Evolutionary conservation across 2,329 filamentous ascomycete species (phyloP), one percentile per base, ranked within the genome.

Genomic region (Cylindrodendrum hubeiense): DNA sequence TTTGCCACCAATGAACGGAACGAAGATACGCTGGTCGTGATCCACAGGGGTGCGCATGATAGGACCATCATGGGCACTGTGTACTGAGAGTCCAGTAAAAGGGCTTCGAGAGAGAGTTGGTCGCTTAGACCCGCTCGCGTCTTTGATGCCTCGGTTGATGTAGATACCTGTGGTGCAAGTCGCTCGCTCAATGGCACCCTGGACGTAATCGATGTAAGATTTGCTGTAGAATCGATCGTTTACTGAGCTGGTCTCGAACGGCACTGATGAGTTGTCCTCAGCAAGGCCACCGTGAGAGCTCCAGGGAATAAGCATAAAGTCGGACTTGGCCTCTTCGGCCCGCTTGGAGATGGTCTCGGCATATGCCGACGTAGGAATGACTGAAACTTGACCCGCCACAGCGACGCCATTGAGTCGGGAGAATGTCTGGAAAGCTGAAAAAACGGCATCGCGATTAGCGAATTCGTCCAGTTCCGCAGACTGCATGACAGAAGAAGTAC

Each of bases 401-500:
- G 93, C 90, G 1, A 98, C 86, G 67, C 95, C 93, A 75, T 96
- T 90, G 43, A 97, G 88, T 67, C 92, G 91, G 1, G 93, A 94
- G 71, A 98, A 95, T 0, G 94, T 93, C 51, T 93, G 89, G 85
- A 98, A 98, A 0, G 93, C 93, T 76, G 97, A 97, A 59, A 98
- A 89, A 4, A 98, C 91, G 0, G 95, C 94, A 74, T 98, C 95
- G 73, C 88, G 86, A 7, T 87, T 84, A 26, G 88, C 87, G 66
- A 90, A 87, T 52, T 96, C 93, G 41, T 94, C 91, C 3, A 91
- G 86, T 75, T 97, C 94, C 0, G 94, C 91, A 12, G 97, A 93
- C 72, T 93, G 91, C 95, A 98, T 98, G 72, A 98, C 95, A 19
- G 94, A 95, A 1, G 95, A 98, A 44, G 93, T 92, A 86, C 95